These are phyloP conservation scores for Chlorella sp. DNA, from an alignment of 139 green algal species.

Conservation along the genomic window DNA sequence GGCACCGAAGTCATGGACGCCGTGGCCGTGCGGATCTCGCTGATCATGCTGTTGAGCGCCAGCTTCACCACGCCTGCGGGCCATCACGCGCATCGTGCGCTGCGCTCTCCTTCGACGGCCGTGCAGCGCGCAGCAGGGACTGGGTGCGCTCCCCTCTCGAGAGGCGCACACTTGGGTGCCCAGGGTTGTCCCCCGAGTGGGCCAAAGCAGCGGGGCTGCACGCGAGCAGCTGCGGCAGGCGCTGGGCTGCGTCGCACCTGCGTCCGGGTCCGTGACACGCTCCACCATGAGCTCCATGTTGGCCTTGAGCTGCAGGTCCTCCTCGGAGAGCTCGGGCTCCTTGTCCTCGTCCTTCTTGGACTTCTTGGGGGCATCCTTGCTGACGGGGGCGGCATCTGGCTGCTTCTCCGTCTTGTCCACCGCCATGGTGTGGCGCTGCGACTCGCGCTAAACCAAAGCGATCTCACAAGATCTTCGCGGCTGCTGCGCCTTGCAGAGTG, in stretches of 20 bases:
- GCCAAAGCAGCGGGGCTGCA: not conserved
- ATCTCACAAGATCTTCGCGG: not conserved
- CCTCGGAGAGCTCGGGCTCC: slow-evolving; percentile 62
- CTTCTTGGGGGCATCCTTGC: slow-evolving; percentile 26
- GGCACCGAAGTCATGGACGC: slow-evolving; percentile 97
- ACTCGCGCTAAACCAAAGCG: too few species aligned
- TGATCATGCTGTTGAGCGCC: slow-evolving; percentile 64
- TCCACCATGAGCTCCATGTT: slow-evolving; percentile 90
- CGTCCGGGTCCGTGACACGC: slow-evolving; percentile 44
- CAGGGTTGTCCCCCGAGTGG: not conserved
- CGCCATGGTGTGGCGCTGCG: too few species aligned
- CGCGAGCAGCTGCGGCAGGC: not conserved
- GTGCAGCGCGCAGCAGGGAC: not conserved
- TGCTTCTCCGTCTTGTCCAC: slow-evolving; percentile 14
- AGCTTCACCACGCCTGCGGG: slow-evolving; percentile 52
- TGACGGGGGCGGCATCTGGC: slow-evolving; percentile 2
- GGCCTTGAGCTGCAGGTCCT: slow-evolving; percentile 85
- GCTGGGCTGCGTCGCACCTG: slow-evolving; percentile 2
- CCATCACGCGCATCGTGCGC: not conserved
- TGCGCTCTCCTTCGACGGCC: not conserved
- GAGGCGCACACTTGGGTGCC: not conserved
- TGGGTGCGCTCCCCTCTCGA: not conserved
- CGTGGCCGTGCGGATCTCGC: slow-evolving; percentile 79
- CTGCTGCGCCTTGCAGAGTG: not conserved
- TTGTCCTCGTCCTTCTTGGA: slow-evolving; percentile 27